phyloP scores from a whole-genome alignment of 495 filamentous ascomycete species.

The Aspergillus avenaceus region DNA sequence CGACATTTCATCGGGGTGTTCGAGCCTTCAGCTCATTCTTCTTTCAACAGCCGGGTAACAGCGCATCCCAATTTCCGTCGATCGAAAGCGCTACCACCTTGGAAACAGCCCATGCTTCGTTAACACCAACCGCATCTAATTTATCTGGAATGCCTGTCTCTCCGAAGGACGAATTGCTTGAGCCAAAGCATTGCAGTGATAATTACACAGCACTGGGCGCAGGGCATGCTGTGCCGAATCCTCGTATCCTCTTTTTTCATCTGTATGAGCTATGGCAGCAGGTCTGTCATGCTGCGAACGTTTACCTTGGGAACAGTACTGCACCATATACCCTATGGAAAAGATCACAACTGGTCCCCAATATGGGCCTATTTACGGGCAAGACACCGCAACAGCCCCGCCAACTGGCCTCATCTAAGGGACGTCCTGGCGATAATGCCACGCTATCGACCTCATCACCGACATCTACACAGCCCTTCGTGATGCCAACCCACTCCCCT shows the following conservation, averaged over 20 bases:
- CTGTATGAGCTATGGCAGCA: slow-evolving; percentile 29
- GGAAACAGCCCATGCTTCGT: slow-evolving; percentile 6
- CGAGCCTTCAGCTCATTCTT: slow-evolving; percentile 34
- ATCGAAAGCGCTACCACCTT: slow-evolving; percentile 12
- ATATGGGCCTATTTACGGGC: not conserved
- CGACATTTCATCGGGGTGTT: slow-evolving; percentile 27
- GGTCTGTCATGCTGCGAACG: slow-evolving; percentile 24
- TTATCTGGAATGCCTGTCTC: slow-evolving; percentile 9
- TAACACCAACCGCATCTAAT: slow-evolving; percentile 14
- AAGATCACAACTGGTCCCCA: not conserved
- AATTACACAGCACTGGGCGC: not conserved
- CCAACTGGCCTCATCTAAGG: not conserved
- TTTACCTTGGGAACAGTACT: slow-evolving; percentile 9
- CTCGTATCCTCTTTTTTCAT: slow-evolving; percentile 3
- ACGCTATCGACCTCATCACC: not conserved
- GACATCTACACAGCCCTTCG: not conserved
- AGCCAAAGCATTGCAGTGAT: not conserved
- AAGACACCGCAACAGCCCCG: not conserved
- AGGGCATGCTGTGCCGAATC: not conserved
- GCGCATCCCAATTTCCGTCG: slow-evolving; percentile 21
- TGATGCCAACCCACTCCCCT: not conserved
- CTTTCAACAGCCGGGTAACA: slow-evolving; percentile 27
- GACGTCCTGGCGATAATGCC: not conserved
- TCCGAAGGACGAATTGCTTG: slow-evolving; percentile 5
- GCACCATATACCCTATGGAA: not conserved